Base-by-base conservation (phyloP, 1,284 basidiomycete genomes). In the Trichosporon sp. region DNA sequence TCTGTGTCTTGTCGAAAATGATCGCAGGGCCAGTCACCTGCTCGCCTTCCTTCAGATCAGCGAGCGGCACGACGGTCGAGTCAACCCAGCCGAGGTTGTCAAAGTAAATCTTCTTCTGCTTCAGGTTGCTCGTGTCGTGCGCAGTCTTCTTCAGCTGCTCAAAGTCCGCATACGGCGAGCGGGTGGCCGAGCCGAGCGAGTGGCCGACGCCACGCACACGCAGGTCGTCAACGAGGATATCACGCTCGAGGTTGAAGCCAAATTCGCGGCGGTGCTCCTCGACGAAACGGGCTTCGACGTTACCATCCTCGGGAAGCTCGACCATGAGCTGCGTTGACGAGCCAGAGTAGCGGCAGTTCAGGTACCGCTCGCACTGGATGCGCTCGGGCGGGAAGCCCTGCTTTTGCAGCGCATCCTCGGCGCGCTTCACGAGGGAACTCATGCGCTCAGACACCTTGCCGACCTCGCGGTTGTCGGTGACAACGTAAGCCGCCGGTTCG, bases 371-470 rank as follows among this genome's bases (percentile, higher is more conserved):
- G 4, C 88, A 80, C 56, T 83, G 81, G 56, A 96, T 86, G n/a
- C 88, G 85, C 2, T 86, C 83, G 9, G 82, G 84, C 66, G 86
- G 84, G 78, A 96, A 96, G 1, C 95, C 95, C 78, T 97, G 93
- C 23, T 82, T 83, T 62, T 81, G 75, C 19, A 97, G 83, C 71
- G 92, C 90, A 2, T 78, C 77, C 49, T 81, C 81, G 1, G 92
- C 91, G 19, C 85, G 60, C 8, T 60, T 14, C n/a, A 73, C 71
- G 13, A 77, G 65, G 0, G 59, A 62, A 0, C 58, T 64, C 36
- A 74, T 68, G n/a, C 74, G 70, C 32, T 67, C 64, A 1, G 61
- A 27, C 13, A 74, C 66, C 25, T 71, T 62, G 21, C 19, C 23
- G 8, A 57, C 67, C 36, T 72, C 69, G 19, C 62, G 54, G 61